Base-by-base conservation (phyloP, 1,284 basidiomycete species). In the Megacollybia platyphylla region DNA sequence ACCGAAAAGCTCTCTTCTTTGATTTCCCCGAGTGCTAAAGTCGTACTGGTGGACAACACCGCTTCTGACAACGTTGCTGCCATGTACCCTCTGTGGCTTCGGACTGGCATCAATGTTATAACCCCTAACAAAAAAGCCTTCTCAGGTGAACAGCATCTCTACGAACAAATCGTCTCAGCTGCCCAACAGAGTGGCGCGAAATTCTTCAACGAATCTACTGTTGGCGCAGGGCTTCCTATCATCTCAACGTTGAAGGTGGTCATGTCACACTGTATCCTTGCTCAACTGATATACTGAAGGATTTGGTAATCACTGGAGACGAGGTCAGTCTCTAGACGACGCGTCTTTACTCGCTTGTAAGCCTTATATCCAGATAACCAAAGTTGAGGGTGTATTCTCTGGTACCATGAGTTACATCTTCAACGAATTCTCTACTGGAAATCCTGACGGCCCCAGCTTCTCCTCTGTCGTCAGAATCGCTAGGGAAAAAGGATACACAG, bases 391-490 rank as follows among this genome's bases (percentile, higher is more conserved):
- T 32, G 89, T 94, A 34, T 84, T 94, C 61, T 91, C 87, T 6
- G 94, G 94, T 3, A 99, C 94, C 0, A 79, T 99, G 68, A 90
- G 86, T 57, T 99, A 98, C 68, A 97, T 99, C 64, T 99, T 99
- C 73, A 98, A 98, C 66, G 83, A 92, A 52, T 99, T 92, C 60
- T 90, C 86, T 4, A 77, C 73, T 1, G 74, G 74, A 0, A 64
- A 64, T 17, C 61, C 67, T 18, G 71, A 67, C 37, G 76, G 79
- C 0, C 76, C 79, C 0, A 63, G 65, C 31, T 97, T 98, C 64
- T 93, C 89, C 2, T 82, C 88, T 13, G 83, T 98, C 40, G 93
- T 98, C 50, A 77, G 77, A 51, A 62, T 83, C 34, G 96, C 96
- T 10, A 85, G 90, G 45, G 85, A 89, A 54, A 87, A 88, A 53